Percentiles rank a stretch among this genome's conserved stretches.
Conservation (phyloP, 345 rosid genomes). For the Euphorbia peplus region DNA sequence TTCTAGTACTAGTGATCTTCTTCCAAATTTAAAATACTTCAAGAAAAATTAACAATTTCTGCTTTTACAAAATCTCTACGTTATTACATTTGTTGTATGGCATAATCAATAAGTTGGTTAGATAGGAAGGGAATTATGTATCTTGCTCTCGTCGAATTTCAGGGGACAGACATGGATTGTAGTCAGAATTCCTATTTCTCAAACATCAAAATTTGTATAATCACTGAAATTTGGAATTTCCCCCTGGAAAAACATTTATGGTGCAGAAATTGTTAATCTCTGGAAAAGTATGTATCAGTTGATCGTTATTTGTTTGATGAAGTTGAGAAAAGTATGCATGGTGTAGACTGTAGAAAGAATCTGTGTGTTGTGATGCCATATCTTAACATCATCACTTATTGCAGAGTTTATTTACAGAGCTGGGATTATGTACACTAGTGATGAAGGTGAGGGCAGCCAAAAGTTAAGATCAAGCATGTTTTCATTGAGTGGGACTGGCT, state of each 20-base stretch:
- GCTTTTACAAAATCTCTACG: too few relatives aligned
- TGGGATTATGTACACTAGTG: slow-evolving; percentile 80
- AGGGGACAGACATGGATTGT: too few relatives aligned
- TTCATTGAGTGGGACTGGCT: slow-evolving; percentile 75
- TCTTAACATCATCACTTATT: slow-evolving; percentile 47
- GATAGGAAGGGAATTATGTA: not conserved
- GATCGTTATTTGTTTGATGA: not conserved
- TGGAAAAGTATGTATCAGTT: not conserved
- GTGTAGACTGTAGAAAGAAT: not conserved
- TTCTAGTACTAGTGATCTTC: not conserved
- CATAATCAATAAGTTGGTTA: not conserved
- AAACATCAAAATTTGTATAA: not conserved
- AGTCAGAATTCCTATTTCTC: not conserved
- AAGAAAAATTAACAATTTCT: not conserved
- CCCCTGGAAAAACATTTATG: too few relatives aligned
- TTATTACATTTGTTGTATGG: not conserved
- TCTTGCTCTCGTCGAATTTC: not conserved
- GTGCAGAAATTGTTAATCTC: not conserved
- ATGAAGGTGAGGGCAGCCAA: slow-evolving; percentile 40
- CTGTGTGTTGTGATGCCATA: slow-evolving; percentile 20
- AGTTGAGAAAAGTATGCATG: not conserved
- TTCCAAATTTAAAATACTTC: not conserved
- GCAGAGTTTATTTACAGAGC: slow-evolving; percentile 77
- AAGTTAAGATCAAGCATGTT: slow-evolving; percentile 51
- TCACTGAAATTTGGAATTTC: not conserved